Percentiles rank a stretch among this genome's conserved stretches.
phyloP scores from a whole-genome alignment of 2,329 filamentous ascomycete species.

The Tolypocladium endophyticum region DNA sequence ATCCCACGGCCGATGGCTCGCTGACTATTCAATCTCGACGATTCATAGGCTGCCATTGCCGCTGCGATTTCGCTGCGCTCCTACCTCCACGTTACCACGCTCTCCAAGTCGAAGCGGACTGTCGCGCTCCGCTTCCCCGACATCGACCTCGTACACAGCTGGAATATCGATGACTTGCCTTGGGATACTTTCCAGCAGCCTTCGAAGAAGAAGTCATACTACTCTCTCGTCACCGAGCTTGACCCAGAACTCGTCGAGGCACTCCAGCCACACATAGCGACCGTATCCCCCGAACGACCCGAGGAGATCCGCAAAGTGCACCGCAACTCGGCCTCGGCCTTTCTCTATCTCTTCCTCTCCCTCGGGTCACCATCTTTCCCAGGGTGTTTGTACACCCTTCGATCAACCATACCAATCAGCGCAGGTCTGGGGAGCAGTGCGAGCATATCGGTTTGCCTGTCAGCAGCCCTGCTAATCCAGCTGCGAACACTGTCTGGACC shows the following conservation, averaged over 20 bases:
- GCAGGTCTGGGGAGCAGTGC: constrained; percentile 88
- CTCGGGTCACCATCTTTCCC: constrained; percentile 70
- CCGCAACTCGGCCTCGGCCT: constrained; percentile 68
- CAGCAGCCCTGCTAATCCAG: constrained; percentile 75
- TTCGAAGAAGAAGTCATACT: constrained; percentile 88
- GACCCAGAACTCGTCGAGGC: constrained; percentile 74
- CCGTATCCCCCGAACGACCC: constrained; percentile 56
- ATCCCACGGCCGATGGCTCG: not conserved
- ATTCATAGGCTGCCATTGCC: constrained; percentile 68
- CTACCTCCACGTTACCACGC: constrained; percentile 88
- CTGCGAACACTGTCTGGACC: constrained; percentile 81
- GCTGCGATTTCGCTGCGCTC: constrained; percentile 91
- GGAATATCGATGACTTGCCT: constrained; percentile 86
- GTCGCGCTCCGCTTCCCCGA: constrained; percentile 86
- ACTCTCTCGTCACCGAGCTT: constrained; percentile 74
- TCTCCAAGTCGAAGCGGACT: constrained; percentile 84
- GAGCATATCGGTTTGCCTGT: constrained; percentile 85
- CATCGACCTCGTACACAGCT: constrained; percentile 79
- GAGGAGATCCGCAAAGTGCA: constrained; percentile 75
- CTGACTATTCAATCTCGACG: not conserved
- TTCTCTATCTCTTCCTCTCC: constrained; percentile 88
- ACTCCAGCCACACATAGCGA: constrained; percentile 66
- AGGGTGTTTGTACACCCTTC: constrained; percentile 78
- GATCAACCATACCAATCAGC: constrained; percentile 87
- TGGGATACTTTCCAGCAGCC: constrained; percentile 75